Evolutionary conservation across 768 basidiomycete genomes (phyloP), one percentile per base, ranked within the genome.

Genomic region (Lactarius deliciosus): DNA sequence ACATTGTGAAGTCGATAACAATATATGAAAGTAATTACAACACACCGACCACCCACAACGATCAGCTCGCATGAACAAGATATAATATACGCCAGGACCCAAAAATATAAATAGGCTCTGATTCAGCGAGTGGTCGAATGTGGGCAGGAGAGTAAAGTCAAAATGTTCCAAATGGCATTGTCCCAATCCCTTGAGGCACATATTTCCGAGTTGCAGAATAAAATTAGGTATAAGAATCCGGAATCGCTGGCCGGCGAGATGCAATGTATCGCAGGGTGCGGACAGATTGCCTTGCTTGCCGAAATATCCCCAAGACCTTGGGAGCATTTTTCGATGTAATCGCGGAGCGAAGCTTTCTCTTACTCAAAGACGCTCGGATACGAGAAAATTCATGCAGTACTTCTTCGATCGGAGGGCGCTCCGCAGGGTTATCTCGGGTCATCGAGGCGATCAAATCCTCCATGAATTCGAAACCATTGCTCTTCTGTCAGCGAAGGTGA

Each of bases 391-490:
- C 34, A 22, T 36, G 16, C 7, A 69, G 47, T 13, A 70, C 69
- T 6, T 58, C 60, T 45, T 54, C 63, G 34, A 68, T 68, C 34
- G 68, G 74, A 40, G 77, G 77, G 5, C 77, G 72, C 34, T 58
- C 53, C 3, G 57, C 36, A 0, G 77, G 77, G 55, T 75, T 72
- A 0, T 62, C 63, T 5, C 65, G 68, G 0, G 70, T 69, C 77
- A 78, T 77, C 3, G 66, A 63, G 3, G 54, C 38, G 5, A 77
- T 60, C 4, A 78, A 66, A 18, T 69, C 63, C 40, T 53, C 16
- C 71, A 77, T 61, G 66, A 76, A 76, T 2, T 71, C 73, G 18
- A 74, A 50, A 28, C 71, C 71, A 36, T 57, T 22, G 45, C 64
- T 70, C 53, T 62, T 68, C 75, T 76, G 60, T 18, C 25, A 25